phyloP scores from a whole-genome alignment of 208 protist genomes.

The Leishmania aethiopica region DNA sequence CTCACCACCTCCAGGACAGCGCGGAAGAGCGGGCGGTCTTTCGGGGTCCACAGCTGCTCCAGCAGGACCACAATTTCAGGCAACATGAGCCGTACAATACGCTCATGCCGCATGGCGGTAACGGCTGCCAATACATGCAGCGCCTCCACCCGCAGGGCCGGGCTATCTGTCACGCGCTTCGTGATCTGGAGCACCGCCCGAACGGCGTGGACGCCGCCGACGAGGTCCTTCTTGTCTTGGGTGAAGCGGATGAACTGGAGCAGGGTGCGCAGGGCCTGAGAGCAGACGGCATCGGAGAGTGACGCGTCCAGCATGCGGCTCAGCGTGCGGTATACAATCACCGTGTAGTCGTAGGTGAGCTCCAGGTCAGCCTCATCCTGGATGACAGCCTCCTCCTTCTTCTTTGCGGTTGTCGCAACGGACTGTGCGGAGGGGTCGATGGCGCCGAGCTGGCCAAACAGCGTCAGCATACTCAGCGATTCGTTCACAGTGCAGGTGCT shows the following conservation, averaged over 20 bases:
- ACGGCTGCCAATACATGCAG: constrained; percentile 85
- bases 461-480: constrained; percentile 73
- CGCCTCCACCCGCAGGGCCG: constrained; percentile 81
- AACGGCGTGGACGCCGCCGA: constrained; percentile 85
- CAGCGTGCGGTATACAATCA: constrained; percentile 91
- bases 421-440: constrained; percentile 75
- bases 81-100: constrained; percentile 79
- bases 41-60: constrained; percentile 85
- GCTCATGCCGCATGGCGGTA: constrained; percentile 82
- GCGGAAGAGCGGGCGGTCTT: constrained; percentile 84
- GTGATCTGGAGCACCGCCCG: constrained; percentile 80
- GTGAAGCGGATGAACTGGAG: constrained; percentile 86
- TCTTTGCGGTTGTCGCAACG: constrained; percentile 46
- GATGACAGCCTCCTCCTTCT: constrained; percentile 71
- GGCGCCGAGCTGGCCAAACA: constrained; percentile 89
- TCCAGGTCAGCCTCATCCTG: constrained; percentile 86
- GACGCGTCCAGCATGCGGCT: constrained; percentile 87
- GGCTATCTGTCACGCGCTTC: constrained; percentile 76
- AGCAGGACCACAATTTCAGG: constrained; percentile 90
- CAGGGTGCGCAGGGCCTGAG: constrained; percentile 80
- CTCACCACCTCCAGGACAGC: constrained; percentile 86
- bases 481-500: constrained; percentile 65
- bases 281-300: constrained; percentile 83
- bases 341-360: constrained; percentile 92
- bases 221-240: constrained; percentile 78